phyloP scores from a whole-genome alignment of 106 monocot species.

The Amphibolis antarctica region DNA sequence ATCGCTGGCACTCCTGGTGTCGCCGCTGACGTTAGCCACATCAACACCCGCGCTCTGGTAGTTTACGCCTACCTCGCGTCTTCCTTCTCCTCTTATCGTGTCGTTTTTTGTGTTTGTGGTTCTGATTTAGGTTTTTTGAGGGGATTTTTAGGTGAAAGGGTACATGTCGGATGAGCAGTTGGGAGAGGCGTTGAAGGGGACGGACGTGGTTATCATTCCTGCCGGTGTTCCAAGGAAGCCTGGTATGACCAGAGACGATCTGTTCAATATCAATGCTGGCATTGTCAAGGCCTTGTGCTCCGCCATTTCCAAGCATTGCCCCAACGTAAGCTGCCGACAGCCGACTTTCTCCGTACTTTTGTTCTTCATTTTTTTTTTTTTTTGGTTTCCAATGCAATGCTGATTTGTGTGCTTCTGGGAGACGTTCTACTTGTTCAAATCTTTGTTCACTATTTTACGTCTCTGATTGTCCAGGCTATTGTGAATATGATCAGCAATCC shows the following conservation, averaged over 20 bases:
- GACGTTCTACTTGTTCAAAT: neutral
- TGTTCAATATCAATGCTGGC: conserved; percentile 78
- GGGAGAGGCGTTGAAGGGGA: conserved; percentile 48
- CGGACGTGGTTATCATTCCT: conserved; percentile 56
- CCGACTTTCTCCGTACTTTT: too few species aligned
- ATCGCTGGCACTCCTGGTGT: conserved; percentile 65
- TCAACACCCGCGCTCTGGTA: conserved; percentile 47
- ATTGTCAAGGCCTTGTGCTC: conserved; percentile 62
- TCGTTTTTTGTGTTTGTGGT: neutral
- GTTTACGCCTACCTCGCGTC: neutral
- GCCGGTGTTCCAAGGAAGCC: conserved; percentile 82
- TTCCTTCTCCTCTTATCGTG: neutral
- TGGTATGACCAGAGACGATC: conserved; percentile 83
- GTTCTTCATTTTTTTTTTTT: neutral
- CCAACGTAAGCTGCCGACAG: conserved; percentile 32
- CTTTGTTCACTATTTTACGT: neutral
- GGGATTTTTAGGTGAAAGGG: conserved; percentile 42
- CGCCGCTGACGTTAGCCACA: conserved; percentile 77
- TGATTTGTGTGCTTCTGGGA: neutral
- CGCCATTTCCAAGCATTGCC: conserved; percentile 76
- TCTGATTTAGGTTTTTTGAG: neutral
- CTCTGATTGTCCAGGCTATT: conserved; percentile 28
- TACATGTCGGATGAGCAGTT: conserved; percentile 54
- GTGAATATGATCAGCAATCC: conserved; percentile 98
- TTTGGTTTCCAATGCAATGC: neutral